Evolutionary conservation across 805 yeast genomes (phyloP).

Genomic region (Torulaspora indica): DNA sequence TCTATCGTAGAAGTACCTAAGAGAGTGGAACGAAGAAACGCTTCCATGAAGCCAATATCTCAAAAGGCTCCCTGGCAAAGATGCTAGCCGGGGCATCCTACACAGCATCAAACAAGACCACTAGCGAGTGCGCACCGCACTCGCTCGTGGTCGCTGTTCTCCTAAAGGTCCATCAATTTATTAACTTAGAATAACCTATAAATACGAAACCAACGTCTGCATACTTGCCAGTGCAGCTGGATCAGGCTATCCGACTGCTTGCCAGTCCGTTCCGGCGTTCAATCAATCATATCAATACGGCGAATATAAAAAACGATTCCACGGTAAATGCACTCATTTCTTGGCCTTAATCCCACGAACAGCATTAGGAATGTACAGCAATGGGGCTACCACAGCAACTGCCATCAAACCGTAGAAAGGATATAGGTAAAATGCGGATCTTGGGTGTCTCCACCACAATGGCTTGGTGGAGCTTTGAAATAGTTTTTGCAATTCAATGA

Average conservation of each 20-base stretch:
- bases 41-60: not conserved
- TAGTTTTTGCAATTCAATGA: slow-evolving; percentile 54
- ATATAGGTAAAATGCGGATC: slow-evolving; percentile 65
- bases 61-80: not conserved
- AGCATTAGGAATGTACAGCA: slow-evolving; percentile 70
- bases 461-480: slow-evolving; percentile 57
- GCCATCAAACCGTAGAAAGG: slow-evolving; percentile 77
- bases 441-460: slow-evolving; percentile 58
- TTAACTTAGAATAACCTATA: slow-evolving; percentile 6
- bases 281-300: not conserved
- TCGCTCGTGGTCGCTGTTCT: too few relatives aligned
- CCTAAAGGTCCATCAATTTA: slow-evolving; percentile 4
- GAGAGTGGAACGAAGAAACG: not conserved
- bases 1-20: not conserved
- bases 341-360: slow-evolving; percentile 58
- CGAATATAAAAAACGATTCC: slow-evolving; percentile 6
- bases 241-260: not conserved
- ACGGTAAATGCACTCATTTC: slow-evolving; percentile 12
- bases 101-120: too few relatives aligned
- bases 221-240: not conserved
- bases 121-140: too few relatives aligned
- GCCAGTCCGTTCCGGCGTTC: not conserved
- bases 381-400: slow-evolving; percentile 59
- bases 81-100: too few relatives aligned
- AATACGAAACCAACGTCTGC: slow-evolving; percentile 1